Base-by-base conservation (phyloP, 2,329 filamentous ascomycete species). In the Botryotinia calthae region DNA sequence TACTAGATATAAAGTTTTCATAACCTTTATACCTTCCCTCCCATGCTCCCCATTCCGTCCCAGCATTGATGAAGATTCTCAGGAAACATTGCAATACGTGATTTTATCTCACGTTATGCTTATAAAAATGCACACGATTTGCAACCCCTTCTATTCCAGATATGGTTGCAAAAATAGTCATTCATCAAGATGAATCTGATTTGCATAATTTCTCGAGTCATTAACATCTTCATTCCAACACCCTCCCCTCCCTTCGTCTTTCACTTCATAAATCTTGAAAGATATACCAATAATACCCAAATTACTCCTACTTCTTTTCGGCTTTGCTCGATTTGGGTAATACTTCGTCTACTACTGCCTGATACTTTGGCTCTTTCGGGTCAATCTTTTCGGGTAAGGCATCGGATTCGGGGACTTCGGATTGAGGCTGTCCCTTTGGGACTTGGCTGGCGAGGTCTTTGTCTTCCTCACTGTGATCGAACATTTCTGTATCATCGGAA, bases 401-500 rank as follows among this genome's bases (percentile, higher is more conserved):
- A 71, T 73, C 62, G 18, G 73, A 22, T 64, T 71, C 67, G 69
- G 59, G 48, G 40, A 70, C 40, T 70, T 72, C 20, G 64, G 64
- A 31, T 8, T 62, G 42, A 37, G 70, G 56, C 63, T 86, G 82
- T 73, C 85, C 85, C 84, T 93, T 95, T 81, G 89, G 88, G 74
- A 96, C 92, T 84, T 97, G 94, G 82, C 91, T 95, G 76, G 89
- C 91, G 76, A 95, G 87, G 81, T 97, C 94, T 82, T 93, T 93
- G 80, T 97, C 93, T 79, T 90, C 88, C 80, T 97, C 93, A 81
- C 94, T 87, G 80, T 94, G 91, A 82, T 98, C 94, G 84, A 98
- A 97, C 91, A 97, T 95, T 79, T 97, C 94, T 76, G 92, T 90
- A 81, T 98, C 94, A 83, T 94, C 91, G 81, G 92, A 92, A 83